phyloP scores from a whole-genome alignment of 352 stramenopile genomes.

The Pythium guiyangense region DNA sequence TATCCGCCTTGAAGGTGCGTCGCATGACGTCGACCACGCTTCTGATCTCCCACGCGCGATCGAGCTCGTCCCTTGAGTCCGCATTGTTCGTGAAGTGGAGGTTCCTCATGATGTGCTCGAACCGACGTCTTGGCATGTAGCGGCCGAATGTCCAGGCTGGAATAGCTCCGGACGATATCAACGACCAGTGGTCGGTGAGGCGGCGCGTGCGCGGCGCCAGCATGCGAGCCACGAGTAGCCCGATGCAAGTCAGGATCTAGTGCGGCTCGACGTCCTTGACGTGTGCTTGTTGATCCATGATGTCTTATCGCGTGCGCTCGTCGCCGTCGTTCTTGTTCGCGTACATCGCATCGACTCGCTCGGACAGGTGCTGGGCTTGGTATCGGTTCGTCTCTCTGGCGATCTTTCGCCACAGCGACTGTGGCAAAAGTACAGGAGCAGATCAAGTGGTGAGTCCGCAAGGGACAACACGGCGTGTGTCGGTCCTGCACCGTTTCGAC shows the following conservation, averaged over 20 bases:
- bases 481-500: slow-evolving; percentile 6
- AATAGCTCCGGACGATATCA: not conserved
- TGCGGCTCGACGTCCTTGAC: not conserved
- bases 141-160: not conserved
- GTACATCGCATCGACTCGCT: not conserved
- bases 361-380: not conserved
- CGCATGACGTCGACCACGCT: not conserved
- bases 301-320: not conserved
- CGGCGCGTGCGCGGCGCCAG: not conserved
- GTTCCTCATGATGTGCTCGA: not conserved
- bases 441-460: slow-evolving; percentile 3
- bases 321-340: not conserved
- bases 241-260: not conserved
- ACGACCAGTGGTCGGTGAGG: not conserved
- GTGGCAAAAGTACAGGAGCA: slow-evolving; percentile 7
- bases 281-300: not conserved
- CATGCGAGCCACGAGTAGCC: slow-evolving; percentile 4
- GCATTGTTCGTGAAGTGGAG: not conserved
- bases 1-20: not conserved
- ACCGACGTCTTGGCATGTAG: not conserved
- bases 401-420: slow-evolving; percentile 1
- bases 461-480: not conserved
- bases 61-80: not conserved
- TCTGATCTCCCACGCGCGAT: not conserved
- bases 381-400: slow-evolving; percentile 1